Base-by-base conservation (phyloP, 345 rosid species). In the Xanthoceras sorbifolium region DNA sequence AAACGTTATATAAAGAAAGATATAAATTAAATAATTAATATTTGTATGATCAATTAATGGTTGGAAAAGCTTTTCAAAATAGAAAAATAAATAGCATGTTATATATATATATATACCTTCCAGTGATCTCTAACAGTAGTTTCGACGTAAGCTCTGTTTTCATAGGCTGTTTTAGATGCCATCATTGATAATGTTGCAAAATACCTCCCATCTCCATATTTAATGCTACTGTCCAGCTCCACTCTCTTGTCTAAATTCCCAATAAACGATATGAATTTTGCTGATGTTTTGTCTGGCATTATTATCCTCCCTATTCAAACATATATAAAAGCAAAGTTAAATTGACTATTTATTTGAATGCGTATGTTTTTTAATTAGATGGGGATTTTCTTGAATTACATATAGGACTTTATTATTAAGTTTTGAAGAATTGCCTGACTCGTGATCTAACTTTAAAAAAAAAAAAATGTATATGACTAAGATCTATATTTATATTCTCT, bases 151-250 rank as follows among this genome's bases (percentile, higher is more conserved):
- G 87, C 90, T 20, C 71, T 57, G 71, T 92, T 92, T 82, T 93
- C 94, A 5, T 92, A 92, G 2, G 88, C 84, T 42, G 85, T 80
- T 83, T 92, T 93, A 17, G 90, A 71, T 73, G 95, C 85, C 97
- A 92, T 89, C 48, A 92, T 69, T 23, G 90, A 81, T 62, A 93
- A 85, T 25, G 83, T 80, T 5, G 91, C 85, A 69, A 75, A 68
- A 82, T 87, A 90, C 64, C 60, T 77, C 29, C 73, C 71, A 69
- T 86, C 89, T 15, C 85, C 87, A 8, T 60, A 78, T 38, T 40
- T 80, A 5, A 86, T 83, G 26, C 75, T 79, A 17, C 50, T 76
- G 78, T 89, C 91, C 76, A 93, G 76, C 64, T 76, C 82, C 50
- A 80, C 71, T 67, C 93, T 81, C 77, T 22, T 65, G 76, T 93